Evolutionary conservation across 495 filamentous ascomycete species (phyloP), one percentile per base, ranked within the genome.

Genomic region (Penicillium roqueforti): DNA sequence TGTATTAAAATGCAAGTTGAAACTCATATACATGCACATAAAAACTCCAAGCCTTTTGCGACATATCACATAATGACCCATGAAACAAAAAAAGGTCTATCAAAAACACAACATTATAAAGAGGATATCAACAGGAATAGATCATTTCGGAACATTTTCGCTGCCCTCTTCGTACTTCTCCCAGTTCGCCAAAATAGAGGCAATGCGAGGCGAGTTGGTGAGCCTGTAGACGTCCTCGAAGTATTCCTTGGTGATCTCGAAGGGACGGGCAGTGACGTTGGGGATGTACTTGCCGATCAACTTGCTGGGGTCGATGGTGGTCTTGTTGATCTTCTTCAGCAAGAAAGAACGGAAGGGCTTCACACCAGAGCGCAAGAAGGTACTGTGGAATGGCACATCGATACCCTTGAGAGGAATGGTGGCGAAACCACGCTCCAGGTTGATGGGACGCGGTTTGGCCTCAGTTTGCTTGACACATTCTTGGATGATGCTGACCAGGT

Each of bases 261-360:
- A 98, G 14, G 93, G 93, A 65, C 84, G 83, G 29, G 93, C 93
- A 14, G 93, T 98, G 47, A 98, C 93, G 69, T 98, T 98, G 58
- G 93, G 93, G 55, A 98, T 97, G 76, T 98, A 98, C 77, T 98
- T 98, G 51, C 93, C 95, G 59, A 98, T 75, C 60, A 98, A 73
- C 76, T 97, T 98, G 75, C 87, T 84, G 14, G 93, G 93, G 64
- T 98, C 93, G 67, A 98, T 97, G 39, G 87, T 92, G 18, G 89
- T 96, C 80, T 95, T 93, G 79, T 97, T 87, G 79, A 98, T 97
- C 80, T 98, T 98, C 88, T 97, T 97, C 56, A 97, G 84, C 62
- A 98, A 73, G 79, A 98, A 97, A 46, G 82, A 88, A 48, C 93
- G 82, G 89, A 98, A 98, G 38, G 93, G 93, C 77, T 98, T 98